phyloP scores from a whole-genome alignment of 441 rosid genomes.

The Jatropha multifida region DNA sequence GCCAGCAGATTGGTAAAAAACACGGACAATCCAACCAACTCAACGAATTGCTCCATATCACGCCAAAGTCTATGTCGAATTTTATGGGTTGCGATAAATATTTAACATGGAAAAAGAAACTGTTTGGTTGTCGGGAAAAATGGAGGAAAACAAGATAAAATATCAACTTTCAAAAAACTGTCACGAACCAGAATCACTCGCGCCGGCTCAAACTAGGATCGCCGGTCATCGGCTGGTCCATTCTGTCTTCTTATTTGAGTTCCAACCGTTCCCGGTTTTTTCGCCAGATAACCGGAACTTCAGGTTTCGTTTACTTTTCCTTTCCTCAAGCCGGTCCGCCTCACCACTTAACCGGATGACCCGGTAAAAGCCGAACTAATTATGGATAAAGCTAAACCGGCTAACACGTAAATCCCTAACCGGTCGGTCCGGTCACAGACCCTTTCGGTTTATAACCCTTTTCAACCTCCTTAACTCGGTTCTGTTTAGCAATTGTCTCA shows the following conservation, averaged over 20 bases:
- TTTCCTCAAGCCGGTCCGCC: conserved; percentile 31
- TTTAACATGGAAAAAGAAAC: neutral
- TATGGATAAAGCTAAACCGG: conserved; percentile 24
- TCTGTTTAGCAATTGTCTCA: conserved; percentile 4
- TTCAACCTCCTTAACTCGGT: conserved; percentile 25
- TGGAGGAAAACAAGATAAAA: neutral
- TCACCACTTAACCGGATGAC: conserved; percentile 28
- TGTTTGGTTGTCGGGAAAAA: conserved; percentile 1
- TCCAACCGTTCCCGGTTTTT: conserved; percentile 25
- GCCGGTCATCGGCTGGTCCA: conserved; percentile 27
- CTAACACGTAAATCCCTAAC: conserved; percentile 37
- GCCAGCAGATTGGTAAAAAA: too few relatives aligned
- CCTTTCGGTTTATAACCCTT: conserved; percentile 1
- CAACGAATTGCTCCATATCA: too few relatives aligned
- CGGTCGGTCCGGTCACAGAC: conserved; percentile 45
- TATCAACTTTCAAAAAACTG: conserved; percentile 1
- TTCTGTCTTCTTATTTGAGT: neutral
- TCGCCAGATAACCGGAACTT: conserved; percentile 25
- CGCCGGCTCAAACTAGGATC: conserved; percentile 27
- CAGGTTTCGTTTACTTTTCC: conserved; percentile 20
- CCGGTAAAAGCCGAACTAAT: conserved; percentile 26
- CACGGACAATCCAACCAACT: too few relatives aligned
- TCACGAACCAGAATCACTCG: conserved; percentile 21
- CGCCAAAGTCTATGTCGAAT: too few relatives aligned
- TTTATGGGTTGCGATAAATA: too few relatives aligned